Evolutionary conservation across 768 basidiomycete species (phyloP).

Genomic region (Sporobolomyces pararoseus): DNA sequence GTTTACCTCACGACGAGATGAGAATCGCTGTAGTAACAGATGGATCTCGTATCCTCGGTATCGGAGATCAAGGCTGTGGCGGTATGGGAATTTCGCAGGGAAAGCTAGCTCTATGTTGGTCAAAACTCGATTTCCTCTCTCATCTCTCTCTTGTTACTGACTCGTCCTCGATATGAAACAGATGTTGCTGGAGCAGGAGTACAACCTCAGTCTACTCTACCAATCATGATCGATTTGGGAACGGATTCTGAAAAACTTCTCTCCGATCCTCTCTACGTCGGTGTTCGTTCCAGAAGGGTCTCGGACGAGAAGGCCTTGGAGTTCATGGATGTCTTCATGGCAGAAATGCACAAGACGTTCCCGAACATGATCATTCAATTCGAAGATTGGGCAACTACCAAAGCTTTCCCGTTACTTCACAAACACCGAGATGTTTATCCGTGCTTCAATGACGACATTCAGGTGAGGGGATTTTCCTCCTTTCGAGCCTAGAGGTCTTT

Average conservation of each 20-base stretch:
- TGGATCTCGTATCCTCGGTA: constrained; percentile 84
- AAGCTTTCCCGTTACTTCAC: constrained; percentile 80
- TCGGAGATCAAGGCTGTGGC: constrained; percentile 56
- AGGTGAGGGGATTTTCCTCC: constrained; percentile 55
- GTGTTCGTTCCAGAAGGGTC: too few species aligned
- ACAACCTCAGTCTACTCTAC: constrained; percentile 57
- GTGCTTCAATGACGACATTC: constrained; percentile 64
- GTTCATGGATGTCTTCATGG: constrained; percentile 93
- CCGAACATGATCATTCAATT: constrained; percentile 43
- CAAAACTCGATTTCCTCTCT: too few species aligned
- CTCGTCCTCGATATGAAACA: constrained; percentile 63
- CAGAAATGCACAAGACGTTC: constrained; percentile 59
- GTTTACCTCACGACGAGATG: constrained; percentile 62
- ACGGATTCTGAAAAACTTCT: constrained; percentile 77
- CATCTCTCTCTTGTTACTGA: too few species aligned
- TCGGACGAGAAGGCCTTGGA: too few species aligned
- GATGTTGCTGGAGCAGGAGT: constrained; percentile 80
- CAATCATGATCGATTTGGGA: constrained; percentile 81
- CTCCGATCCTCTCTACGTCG: constrained; percentile 84
- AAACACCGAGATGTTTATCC: constrained; percentile 64
- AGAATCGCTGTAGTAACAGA: constrained; percentile 90
- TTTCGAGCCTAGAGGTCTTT: too few species aligned
- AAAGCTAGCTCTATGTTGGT: constrained; percentile 1
- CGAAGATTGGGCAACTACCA: constrained; percentile 85
- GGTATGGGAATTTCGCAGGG: constrained; percentile 48